Base-by-base conservation (phyloP, 371 early-diverging fungal genomes). In the Mucor lusitanicus region DNA sequence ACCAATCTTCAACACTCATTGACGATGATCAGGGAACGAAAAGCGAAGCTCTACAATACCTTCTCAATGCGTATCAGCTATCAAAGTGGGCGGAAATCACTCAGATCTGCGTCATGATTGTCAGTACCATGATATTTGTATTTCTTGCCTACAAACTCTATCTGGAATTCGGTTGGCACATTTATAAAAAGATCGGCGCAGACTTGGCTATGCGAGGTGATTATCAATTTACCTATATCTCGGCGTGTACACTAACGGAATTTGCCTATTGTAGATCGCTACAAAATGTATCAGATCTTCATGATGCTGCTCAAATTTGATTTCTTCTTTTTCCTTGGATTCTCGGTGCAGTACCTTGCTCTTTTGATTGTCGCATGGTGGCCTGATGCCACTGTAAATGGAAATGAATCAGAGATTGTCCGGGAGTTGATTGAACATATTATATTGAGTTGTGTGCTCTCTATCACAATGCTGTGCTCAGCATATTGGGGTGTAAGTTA, bases 171-270 rank as follows among this genome's bases (percentile, higher is more conserved):
- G 69, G 95, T 44, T 96, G 95, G 95, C 90, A 88, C 72, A 92
- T 96, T 35, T 96, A 94, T 81, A 94, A 95, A 80, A 87, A 91
- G 76, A 93, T 96, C 67, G 96, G 96, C 11, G 94, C 96, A 1
- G 95, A 95, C 72, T 86, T 94, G 61, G 77, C 80, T 32, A 93
- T 94, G 83, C 82, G 91, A 75, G 81, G 93, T 91, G 78, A 68
- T 73, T 32, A 39, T 46, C 8, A 44, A 11, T 21, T 63, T 46
- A 61, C 61, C 44, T 27, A 60, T 53, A 21, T 37, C 40, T 2
- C 12, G 6, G 7, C 7, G 8, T 13, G 17, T 6, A 15, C 44
- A 42, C 44, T 42, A 42, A 42, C 44, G 19, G 15, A 42, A 42
- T 6, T 35, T 35, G 19, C 44, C 44, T 25, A 6, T 39, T 64